Conservation (phyloP, 2,329 filamentous ascomycete genomes). For the Boeremia lycopersici region DNA sequence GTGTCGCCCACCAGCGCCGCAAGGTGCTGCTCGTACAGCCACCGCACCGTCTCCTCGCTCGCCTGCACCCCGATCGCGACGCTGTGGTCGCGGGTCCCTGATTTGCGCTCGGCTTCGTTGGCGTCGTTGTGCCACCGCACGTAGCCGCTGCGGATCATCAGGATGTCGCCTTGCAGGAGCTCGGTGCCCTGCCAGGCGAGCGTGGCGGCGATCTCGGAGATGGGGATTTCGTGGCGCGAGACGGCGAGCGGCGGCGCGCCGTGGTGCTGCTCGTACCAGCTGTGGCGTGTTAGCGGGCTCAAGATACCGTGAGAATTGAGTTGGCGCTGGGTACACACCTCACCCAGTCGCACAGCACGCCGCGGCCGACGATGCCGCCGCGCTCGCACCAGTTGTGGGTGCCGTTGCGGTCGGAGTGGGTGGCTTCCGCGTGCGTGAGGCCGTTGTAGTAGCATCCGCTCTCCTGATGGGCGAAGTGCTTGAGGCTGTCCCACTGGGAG, state of each 20-base stretch:
- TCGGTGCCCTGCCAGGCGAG: slow-evolving; percentile 40
- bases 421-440: slow-evolving; percentile 37
- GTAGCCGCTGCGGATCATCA: slow-evolving; percentile 53
- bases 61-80: slow-evolving; percentile 43
- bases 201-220: slow-evolving; percentile 37
- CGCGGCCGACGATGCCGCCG: slow-evolving; percentile 44
- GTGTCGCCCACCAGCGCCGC: slow-evolving; percentile 48
- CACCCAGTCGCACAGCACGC: slow-evolving; percentile 43
- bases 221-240: slow-evolving; percentile 36
- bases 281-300: neutral
- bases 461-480: slow-evolving; percentile 44
- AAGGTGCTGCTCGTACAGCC: slow-evolving; percentile 47
- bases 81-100: slow-evolving; percentile 41
- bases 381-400: slow-evolving; percentile 47
- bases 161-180: slow-evolving; percentile 40
- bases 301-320: neutral
- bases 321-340: slow-evolving; percentile 7
- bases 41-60: slow-evolving; percentile 41
- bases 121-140: slow-evolving; percentile 48
- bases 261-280: slow-evolving; percentile 38
- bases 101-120: slow-evolving; percentile 32
- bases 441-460: slow-evolving; percentile 40
- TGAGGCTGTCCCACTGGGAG: slow-evolving; percentile 46
- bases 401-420: slow-evolving; percentile 33
- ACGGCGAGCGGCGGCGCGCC: slow-evolving; percentile 36